Evolutionary conservation across 225 moss, liverwort and hornwort species (phyloP).

Genomic region (Physcomitrellopsis africana): DNA sequence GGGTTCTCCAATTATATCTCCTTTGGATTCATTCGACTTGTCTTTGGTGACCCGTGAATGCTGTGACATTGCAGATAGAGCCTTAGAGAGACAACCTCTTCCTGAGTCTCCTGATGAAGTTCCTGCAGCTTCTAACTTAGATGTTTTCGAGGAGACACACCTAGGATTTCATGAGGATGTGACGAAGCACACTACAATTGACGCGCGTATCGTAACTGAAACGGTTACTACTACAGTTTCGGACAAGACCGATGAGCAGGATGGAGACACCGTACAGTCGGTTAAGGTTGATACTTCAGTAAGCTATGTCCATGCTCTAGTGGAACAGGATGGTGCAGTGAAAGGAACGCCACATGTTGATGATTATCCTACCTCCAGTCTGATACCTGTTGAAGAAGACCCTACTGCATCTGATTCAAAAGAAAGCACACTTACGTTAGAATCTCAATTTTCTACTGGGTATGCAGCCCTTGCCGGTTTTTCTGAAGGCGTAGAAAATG

Average conservation of each 20-base stretch:
- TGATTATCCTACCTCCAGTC: constrained; percentile 38
- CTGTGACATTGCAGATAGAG: constrained; percentile 38
- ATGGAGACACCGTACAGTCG: constrained; percentile 36
- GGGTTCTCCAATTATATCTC: not conserved
- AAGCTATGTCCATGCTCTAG: constrained; percentile 39
- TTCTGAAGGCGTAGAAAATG: constrained; percentile 13
- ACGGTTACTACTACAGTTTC: constrained; percentile 30
- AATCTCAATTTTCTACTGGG: constrained; percentile 25
- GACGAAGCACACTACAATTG: constrained; percentile 30
- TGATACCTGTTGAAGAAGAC: constrained; percentile 25
- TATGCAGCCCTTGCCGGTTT: constrained; percentile 27
- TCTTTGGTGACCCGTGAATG: constrained; percentile 30
- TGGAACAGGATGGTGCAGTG: constrained; percentile 40
- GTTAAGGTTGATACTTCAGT: constrained; percentile 45
- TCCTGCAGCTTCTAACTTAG: constrained; percentile 17
- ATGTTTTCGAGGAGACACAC: constrained; percentile 8
- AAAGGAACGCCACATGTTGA: constrained; percentile 37
- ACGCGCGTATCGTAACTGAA: constrained; percentile 44
- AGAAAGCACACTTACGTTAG: constrained; percentile 14
- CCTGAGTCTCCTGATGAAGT: constrained; percentile 22
- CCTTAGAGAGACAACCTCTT: constrained; percentile 11
- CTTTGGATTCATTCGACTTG: constrained; percentile 16
- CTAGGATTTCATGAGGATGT: constrained; percentile 26
- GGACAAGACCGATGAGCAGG: constrained; percentile 3
- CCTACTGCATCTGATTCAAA: not conserved